These are phyloP conservation scores for Bonia amplexicaulis DNA, from an alignment of 176 grass and related monocot genomes.

Conservation along the genomic window DNA sequence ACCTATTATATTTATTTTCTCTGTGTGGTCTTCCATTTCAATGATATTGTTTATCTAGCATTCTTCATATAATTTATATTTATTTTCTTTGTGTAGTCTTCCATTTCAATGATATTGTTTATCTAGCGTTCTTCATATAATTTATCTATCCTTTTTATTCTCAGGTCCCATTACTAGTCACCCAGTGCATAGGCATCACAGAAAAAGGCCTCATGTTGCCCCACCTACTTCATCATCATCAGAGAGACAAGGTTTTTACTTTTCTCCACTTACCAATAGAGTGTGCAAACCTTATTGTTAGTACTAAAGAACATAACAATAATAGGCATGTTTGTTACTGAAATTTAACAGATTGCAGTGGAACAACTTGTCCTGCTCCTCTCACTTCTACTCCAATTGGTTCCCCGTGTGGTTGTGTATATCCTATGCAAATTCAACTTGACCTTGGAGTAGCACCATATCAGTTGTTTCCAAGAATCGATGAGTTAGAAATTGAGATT, in stretches of 20 bases:
- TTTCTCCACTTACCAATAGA: constrained; percentile 8
- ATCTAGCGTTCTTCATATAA: background rate
- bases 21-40: background rate
- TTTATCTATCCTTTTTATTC: background rate
- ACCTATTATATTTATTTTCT: background rate
- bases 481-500: constrained; percentile 72
- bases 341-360: constrained; percentile 52
- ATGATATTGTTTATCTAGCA: background rate
- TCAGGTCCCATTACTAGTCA: constrained; percentile 29
- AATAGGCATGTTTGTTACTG: background rate
- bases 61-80: background rate
- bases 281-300: constrained; percentile 1
- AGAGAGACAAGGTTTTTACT: constrained; percentile 48
- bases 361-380: constrained; percentile 51
- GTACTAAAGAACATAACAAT: background rate
- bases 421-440: constrained; percentile 71
- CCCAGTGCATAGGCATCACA: constrained; percentile 45
- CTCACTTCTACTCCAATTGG: constrained; percentile 80
- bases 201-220: constrained; percentile 25
- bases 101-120: background rate
- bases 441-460: constrained; percentile 64
- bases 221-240: constrained; percentile 35
- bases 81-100: background rate
- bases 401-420: constrained; percentile 83
- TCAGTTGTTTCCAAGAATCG: constrained; percentile 63